Base-by-base conservation (phyloP, 129 eudicot species). In the Logfia minima region DNA sequence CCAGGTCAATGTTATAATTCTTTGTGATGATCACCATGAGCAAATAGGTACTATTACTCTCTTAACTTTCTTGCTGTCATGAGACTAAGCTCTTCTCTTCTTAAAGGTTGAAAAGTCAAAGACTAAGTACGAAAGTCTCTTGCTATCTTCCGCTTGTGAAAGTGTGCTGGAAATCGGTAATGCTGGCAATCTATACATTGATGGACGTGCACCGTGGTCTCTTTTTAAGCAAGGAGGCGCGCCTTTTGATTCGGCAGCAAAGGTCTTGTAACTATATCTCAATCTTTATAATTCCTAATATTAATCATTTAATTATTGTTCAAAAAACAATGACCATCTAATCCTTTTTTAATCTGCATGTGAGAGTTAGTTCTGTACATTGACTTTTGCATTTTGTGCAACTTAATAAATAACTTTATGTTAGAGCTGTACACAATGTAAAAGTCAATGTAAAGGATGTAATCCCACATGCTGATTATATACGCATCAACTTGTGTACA, bases 181-280 rank as follows among this genome's bases (percentile, higher is more conserved):
- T 77, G 90, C 91, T 39, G 99, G 99, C 60, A 95, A 95, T 82
- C 60, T 88, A 34, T 95, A 92, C 84, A 92, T 95, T 6, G 87
- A 95, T 77, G 96, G 79, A 85, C 90, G 77, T 70, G 97, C 97
- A 53, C 99, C 99, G 2, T 95, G 99, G 99, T 89, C 97, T 79
- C 94, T 92, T 75, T 90, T 95, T 78, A 95, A 95, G 87, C 84
- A 92, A 86, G 99, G 99, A 67, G 96, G 87, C 53, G 65, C 83
- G 62, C 89, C 94, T 55, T 88, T 83, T 68, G 90, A 86, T 82
- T 82, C 92, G 63, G 99, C 99, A 59, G 87, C 97, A 23, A 91
- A 95, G 99, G 99, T 95, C 29, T 80, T 45, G 16, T 41, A 48
- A 55, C 21, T 71, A 48, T 24, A 43, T 41, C 32, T 64, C 34